Evolutionary conservation across 345 rosid genomes (phyloP).

Genomic region (Hirschfeldia incana): DNA sequence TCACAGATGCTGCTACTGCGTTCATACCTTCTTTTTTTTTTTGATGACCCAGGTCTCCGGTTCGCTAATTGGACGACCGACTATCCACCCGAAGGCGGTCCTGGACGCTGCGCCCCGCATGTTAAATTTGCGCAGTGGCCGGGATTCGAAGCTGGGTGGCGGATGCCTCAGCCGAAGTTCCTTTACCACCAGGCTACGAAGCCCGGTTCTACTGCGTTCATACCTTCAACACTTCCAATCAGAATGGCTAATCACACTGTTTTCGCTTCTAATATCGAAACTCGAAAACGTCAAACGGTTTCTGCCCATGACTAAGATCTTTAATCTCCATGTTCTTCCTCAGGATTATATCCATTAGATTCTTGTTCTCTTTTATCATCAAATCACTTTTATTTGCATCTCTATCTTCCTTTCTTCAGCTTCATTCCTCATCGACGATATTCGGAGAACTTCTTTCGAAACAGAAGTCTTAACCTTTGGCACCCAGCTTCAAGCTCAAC

Average conservation of each 20-base stretch:
- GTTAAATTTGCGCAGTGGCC: no score
- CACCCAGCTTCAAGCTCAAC: conserved; percentile 78
- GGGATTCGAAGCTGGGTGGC: no score
- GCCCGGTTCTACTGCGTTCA: no score
- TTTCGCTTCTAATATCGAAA: conserved; percentile 46
- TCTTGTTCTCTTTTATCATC: conserved; percentile 62
- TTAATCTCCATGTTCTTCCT: conserved; percentile 56
- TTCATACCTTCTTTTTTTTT: no score
- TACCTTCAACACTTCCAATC: conserved; percentile 41
- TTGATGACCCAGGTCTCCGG: no score
- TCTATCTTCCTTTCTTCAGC: conserved; percentile 25
- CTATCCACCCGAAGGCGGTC: no score
- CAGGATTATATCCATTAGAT: conserved; percentile 58
- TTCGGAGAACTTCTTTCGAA: conserved; percentile 64
- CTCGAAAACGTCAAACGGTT: conserved; percentile 43
- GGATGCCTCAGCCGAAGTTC: no score
- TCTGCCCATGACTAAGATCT: conserved; percentile 51
- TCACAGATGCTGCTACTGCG: no score
- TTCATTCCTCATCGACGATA: conserved; percentile 53
- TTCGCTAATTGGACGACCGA: no score
- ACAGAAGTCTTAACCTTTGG: conserved; percentile 57
- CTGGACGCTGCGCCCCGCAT: no score
- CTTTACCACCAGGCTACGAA: no score
- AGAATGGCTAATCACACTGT: conserved; percentile 50
- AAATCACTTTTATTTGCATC: conserved; percentile 49